phyloP scores from a whole-genome alignment of 2,329 filamentous ascomycete species.

The Penicillium sp. region DNA sequence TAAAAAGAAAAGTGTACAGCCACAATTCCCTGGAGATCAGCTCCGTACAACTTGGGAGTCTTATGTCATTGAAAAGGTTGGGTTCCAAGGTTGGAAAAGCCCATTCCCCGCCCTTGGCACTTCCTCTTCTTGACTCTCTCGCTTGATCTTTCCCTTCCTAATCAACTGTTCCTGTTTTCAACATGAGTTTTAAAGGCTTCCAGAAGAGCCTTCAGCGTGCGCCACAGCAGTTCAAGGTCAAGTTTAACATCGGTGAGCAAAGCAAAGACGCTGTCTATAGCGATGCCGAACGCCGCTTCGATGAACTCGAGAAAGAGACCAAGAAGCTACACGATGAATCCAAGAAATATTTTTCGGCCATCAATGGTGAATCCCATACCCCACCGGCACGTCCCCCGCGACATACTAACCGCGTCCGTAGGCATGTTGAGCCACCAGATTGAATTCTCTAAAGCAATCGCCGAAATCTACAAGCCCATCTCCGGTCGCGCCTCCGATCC shows the following conservation, averaged over 20 bases:
- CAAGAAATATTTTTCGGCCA: slow-evolving; percentile 94
- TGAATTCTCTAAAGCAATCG: slow-evolving; percentile 93
- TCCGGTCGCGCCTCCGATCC: slow-evolving; percentile 94
- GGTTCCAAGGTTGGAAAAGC: slow-evolving; percentile 17
- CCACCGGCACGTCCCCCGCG: background rate
- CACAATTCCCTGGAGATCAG: slow-evolving; percentile 8
- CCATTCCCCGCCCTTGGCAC: slow-evolving; percentile 8
- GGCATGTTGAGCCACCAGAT: slow-evolving; percentile 97
- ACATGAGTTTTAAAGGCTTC: slow-evolving; percentile 97
- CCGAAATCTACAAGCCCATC: slow-evolving; percentile 97
- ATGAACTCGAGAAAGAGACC: slow-evolving; percentile 91
- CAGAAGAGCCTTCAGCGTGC: slow-evolving; percentile 85
- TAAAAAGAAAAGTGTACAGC: slow-evolving; percentile 5
- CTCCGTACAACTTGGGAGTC: slow-evolving; percentile 12
- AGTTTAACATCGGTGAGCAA: slow-evolving; percentile 92
- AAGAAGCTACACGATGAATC: slow-evolving; percentile 97
- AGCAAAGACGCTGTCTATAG: slow-evolving; percentile 94
- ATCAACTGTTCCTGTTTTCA: slow-evolving; percentile 8
- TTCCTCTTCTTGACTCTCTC: slow-evolving; percentile 14
- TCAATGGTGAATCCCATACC: slow-evolving; percentile 65
- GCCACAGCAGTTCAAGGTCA: slow-evolving; percentile 86
- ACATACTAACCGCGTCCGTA: slow-evolving; percentile 27
- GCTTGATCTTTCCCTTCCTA: slow-evolving; percentile 1
- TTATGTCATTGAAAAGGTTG: slow-evolving; percentile 27
- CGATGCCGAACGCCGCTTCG: slow-evolving; percentile 89